Percentiles rank a stretch among this genome's conserved stretches.
Conservation (phyloP, 2,329 filamentous ascomycete genomes). For the Aspergillus alliaceus region DNA sequence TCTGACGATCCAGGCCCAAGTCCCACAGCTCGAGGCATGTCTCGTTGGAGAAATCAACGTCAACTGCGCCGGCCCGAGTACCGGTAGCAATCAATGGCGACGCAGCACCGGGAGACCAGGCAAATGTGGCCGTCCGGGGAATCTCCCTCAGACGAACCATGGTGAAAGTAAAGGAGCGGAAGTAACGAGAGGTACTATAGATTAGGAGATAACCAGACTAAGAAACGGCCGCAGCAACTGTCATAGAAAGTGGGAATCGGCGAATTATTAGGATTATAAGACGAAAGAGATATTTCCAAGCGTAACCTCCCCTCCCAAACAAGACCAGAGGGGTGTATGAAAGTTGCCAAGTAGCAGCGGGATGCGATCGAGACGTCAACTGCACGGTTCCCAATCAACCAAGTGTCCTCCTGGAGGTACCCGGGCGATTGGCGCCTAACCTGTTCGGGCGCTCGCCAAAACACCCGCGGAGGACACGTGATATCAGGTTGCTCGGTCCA, state of each 20-base stretch:
- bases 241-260: slow-evolving; percentile 18
- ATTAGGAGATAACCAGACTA: slow-evolving; percentile 20
- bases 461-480: slow-evolving; percentile 32
- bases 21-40: slow-evolving; percentile 97
- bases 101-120: slow-evolving; percentile 83
- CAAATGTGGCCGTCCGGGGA: slow-evolving; percentile 92
- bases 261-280: slow-evolving; percentile 10
- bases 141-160: slow-evolving; percentile 99
- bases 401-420: slow-evolving; percentile 42
- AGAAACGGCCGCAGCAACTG: slow-evolving; percentile 11
- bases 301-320: slow-evolving; percentile 29
- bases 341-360: slow-evolving; percentile 14
- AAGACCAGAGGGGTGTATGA: slow-evolving; percentile 28
- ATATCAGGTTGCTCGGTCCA: slow-evolving; percentile 29
- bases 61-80: slow-evolving; percentile 90
- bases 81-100: slow-evolving; percentile 87
- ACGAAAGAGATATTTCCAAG: slow-evolving; percentile 11
- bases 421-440: slow-evolving; percentile 30
- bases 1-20: slow-evolving; percentile 74
- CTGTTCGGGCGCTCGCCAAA: slow-evolving; percentile 34
- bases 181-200: slow-evolving; percentile 21
- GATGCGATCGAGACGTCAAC: slow-evolving; percentile 24
- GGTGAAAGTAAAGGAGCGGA: slow-evolving; percentile 31
- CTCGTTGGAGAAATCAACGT: slow-evolving; percentile 96
- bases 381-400: slow-evolving; percentile 30